Conservation (phyloP, 108 stramenopile genomes). For the Aurantiochytrium sp. region DNA sequence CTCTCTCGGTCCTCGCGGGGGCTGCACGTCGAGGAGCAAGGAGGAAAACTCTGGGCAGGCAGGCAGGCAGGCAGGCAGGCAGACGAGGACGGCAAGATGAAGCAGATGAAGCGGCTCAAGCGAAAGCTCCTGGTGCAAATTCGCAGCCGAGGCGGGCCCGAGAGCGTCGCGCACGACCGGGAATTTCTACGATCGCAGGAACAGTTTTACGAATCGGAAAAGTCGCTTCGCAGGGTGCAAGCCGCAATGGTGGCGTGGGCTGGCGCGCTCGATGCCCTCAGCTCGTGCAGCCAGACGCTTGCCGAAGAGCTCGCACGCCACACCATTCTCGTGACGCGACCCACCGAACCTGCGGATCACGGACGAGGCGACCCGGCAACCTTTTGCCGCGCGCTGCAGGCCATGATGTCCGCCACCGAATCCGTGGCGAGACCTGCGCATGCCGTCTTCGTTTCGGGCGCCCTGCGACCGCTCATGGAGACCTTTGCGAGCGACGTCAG, state of each 20-base stretch:
- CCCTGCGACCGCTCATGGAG: neutral
- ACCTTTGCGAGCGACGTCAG: neutral
- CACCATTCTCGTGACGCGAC: neutral
- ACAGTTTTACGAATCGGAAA: neutral
- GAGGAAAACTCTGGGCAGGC: no score
- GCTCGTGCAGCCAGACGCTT: neutral
- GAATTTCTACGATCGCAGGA: neutral
- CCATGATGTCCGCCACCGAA: neutral
- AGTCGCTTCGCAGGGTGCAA: neutral
- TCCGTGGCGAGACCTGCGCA: neutral
- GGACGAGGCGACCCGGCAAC: neutral
- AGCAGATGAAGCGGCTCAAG: slow-evolving; percentile 1
- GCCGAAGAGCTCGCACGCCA: slow-evolving; percentile 9
- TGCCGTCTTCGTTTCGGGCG: neutral
- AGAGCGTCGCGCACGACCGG: neutral
- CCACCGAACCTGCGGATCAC: neutral
- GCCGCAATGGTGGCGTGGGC: slow-evolving; percentile 9
- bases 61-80: neutral
- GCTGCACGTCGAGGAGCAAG: no score
- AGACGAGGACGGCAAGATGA: neutral
- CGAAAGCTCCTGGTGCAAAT: neutral
- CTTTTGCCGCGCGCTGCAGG: neutral
- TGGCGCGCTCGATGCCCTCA: neutral
- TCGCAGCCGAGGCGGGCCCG: neutral
- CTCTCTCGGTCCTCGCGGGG: no score